phyloP scores from a whole-genome alignment of 805 yeast species.

The Suhomyces prunicola region DNA sequence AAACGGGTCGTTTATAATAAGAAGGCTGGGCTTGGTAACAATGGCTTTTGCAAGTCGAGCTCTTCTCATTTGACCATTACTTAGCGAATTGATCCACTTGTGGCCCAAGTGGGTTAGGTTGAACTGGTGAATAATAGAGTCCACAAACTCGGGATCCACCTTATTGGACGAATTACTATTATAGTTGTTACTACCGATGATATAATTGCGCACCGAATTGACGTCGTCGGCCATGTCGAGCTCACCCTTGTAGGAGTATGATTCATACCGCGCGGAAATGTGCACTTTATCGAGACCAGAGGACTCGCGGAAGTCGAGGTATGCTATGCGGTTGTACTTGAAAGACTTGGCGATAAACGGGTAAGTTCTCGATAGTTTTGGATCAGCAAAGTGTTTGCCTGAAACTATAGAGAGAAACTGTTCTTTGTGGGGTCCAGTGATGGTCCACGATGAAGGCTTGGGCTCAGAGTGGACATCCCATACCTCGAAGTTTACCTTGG shows the following conservation, averaged over 20 bases:
- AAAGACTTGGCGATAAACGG: constrained; percentile 41
- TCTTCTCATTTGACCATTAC: constrained; percentile 92
- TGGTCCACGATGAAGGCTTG: constrained; percentile 23
- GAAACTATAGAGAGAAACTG: constrained; percentile 55
- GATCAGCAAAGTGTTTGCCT: constrained; percentile 50
- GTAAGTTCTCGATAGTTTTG: constrained; percentile 51
- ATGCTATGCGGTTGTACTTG: constrained; percentile 30
- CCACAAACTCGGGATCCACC: constrained; percentile 27
- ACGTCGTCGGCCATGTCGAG: constrained; percentile 56
- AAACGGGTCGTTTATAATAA: constrained; percentile 88
- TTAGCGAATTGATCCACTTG: constrained; percentile 80
- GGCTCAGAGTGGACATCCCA: constrained; percentile 9
- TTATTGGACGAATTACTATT: constrained; percentile 28
- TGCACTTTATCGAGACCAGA: constrained; percentile 54
- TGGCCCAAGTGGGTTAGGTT: constrained; percentile 54
- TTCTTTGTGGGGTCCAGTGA: constrained; percentile 47
- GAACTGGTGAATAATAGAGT: constrained; percentile 46
- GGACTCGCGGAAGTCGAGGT: constrained; percentile 32
- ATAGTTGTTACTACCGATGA: constrained; percentile 57
- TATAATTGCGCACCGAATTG: constrained; percentile 51
- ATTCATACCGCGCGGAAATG: constrained; percentile 85
- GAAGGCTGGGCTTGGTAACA: constrained; percentile 57
- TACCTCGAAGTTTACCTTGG: constrained; percentile 28
- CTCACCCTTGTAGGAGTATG: constrained; percentile 66
- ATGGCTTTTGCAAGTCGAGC: constrained; percentile 81